Evolutionary conservation across 2,329 filamentous ascomycete species (phyloP), one percentile per base, ranked within the genome.

Genomic region (Phyllachora maydis): DNA sequence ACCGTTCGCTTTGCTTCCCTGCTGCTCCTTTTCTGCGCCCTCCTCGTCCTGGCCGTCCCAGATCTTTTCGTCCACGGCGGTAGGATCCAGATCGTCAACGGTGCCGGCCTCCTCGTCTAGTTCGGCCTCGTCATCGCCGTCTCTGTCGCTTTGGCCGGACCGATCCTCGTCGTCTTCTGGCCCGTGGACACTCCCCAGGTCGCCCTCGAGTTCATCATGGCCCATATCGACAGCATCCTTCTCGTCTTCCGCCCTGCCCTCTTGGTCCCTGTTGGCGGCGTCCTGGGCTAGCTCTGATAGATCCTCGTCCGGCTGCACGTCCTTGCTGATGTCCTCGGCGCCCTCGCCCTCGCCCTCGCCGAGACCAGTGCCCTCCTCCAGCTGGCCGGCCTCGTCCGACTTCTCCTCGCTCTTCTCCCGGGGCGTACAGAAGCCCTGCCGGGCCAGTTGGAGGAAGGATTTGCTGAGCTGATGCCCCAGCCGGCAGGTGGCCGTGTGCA

Each of bases 321-420:
- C 88, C 43, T 98, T 95, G 48, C 83, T 95, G 33, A 98, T 95
- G 45, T 98, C 85, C 42, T 98, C 83, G 4, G 76, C 83, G 11
- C 85, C 90, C 45, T 93, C 78, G 8, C 88, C 90, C 6, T 17
- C 16, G 16, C 16, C 16, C 21, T 93, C 88, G 11, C 88, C 90
- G 13, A 98, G 67, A 16, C 88, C 90, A 8, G 83, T 95, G 10
- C 90, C 90, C 18, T 69, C 70, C 46, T 98, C 85, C 15, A 93
- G 56, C 36, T 91, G 76, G 8, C 83, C 78, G 13, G 66, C 62
- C 28, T 77, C 65, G 11, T 65, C 67, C 23, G 68, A 59, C 27
- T 72, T 66, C 23, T 72, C 66, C 19, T 78, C 65, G 1, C 68
- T 69, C 35, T 82, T 74, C 37, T 95, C 83, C 12, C 75, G 61